A percentile compares a stretch with the other conserved stretches of the same genome.
Evolutionary conservation across 225 moss, liverwort and hornwort genomes (phyloP).

Genomic region (Thuidium tamariscinum): DNA sequence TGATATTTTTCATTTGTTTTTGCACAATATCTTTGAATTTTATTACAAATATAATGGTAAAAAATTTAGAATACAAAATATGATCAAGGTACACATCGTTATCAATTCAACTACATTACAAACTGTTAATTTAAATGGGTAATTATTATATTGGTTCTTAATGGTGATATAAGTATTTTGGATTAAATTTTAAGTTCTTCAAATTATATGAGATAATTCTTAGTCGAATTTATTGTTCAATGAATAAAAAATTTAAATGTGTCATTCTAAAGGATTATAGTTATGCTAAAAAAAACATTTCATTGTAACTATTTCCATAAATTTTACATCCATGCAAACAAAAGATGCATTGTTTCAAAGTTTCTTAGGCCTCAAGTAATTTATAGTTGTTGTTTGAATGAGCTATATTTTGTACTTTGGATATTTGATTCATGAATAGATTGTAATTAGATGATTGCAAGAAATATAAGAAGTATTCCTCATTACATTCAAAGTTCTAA

Average conservation of each 20-base stretch:
- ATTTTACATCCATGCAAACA: too few relatives aligned
- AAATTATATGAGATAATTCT: neutral
- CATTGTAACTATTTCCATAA: neutral
- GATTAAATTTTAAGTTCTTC: neutral
- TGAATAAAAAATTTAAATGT: neutral
- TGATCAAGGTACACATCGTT: neutral
- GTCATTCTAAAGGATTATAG: neutral
- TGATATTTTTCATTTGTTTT: fast-evolving
- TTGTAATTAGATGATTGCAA: neutral
- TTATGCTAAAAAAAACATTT: fast-evolving
- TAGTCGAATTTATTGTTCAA: neutral
- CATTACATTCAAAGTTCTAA: fast-evolving
- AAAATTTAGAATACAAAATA: neutral
- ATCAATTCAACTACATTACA: neutral
- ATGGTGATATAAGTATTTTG: neutral
- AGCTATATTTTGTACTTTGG: neutral
- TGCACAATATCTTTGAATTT: neutral
- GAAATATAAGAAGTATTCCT: fast-evolving
- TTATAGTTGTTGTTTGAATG: neutral
- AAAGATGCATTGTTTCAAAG: neutral
- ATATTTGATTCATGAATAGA: neutral
- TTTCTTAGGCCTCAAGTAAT: neutral
- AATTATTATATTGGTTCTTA: neutral
- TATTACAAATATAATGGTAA: neutral
- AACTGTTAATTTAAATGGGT: neutral